Percentiles rank a stretch among this genome's conserved stretches.
phyloP scores from a whole-genome alignment of 1,284 basidiomycete genomes.

The Tilletia caries region DNA sequence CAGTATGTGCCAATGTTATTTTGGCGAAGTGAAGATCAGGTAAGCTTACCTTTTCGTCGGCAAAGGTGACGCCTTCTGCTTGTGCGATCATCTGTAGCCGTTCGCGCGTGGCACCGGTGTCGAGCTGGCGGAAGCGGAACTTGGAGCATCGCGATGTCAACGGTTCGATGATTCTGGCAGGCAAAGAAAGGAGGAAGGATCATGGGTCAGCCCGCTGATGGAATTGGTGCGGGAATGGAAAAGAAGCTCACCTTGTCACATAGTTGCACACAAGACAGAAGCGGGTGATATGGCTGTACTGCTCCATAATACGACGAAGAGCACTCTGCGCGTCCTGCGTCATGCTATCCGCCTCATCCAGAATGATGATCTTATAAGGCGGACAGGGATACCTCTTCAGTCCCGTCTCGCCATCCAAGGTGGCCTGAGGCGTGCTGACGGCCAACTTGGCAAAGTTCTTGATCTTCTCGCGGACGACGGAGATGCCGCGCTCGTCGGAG shows the following conservation, averaged over 20 bases:
- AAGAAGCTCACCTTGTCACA: conserved; percentile 83
- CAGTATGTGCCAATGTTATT: neutral
- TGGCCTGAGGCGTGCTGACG: conserved; percentile 45
- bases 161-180: conserved; percentile 89
- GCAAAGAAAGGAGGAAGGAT: neutral
- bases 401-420: neutral
- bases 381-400: conserved; percentile 74
- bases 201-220: neutral
- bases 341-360: conserved; percentile 99
- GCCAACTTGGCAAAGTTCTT: conserved; percentile 84
- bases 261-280: conserved; percentile 99
- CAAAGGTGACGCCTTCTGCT: conserved; percentile 58
- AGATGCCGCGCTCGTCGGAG: conserved; percentile 95
- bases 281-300: conserved; percentile 88
- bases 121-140: conserved; percentile 93
- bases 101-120: conserved; percentile 69
- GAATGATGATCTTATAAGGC: conserved; percentile 97
- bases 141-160: conserved; percentile 98
- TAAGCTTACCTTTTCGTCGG: conserved; percentile 18
- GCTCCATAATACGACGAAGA: conserved; percentile 95
- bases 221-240: too few species aligned
- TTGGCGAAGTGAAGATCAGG: too few species aligned
- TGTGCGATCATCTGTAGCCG: conserved; percentile 77
- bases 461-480: conserved; percentile 95
- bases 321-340: conserved; percentile 98